phyloP scores from a whole-genome alignment of 257 asterid species.

The Fraxinus excelsior region DNA sequence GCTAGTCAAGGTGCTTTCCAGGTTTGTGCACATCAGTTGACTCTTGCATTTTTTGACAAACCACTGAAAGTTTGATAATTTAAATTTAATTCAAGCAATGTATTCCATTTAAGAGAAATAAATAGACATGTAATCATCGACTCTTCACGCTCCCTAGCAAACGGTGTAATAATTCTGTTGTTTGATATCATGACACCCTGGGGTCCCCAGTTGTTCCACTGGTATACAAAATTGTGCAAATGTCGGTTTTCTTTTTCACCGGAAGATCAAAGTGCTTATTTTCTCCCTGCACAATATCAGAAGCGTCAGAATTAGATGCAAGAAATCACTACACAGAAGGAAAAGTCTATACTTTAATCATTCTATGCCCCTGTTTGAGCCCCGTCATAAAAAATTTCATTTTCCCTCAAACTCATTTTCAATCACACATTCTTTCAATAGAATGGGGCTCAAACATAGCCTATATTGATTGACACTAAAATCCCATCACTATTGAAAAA shows the following conservation, averaged over 20 bases:
- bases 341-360: not conserved
- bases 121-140: slow-evolving; percentile 34
- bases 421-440: no score
- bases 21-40: no score
- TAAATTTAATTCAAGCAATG: not conserved
- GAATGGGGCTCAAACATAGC: no score
- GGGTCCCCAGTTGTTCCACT: slow-evolving; percentile 72
- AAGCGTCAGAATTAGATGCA: slow-evolving; percentile 4
- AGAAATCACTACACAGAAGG: not conserved
- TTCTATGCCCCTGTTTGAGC: not conserved
- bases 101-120: not conserved
- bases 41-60: not conserved
- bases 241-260: slow-evolving; percentile 45
- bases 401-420: no score
- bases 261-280: slow-evolving; percentile 52
- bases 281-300: slow-evolving; percentile 44
- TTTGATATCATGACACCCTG: slow-evolving; percentile 62
- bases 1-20: no score
- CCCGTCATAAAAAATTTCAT: no score
- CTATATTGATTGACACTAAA: not conserved
- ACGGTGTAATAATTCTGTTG: slow-evolving; percentile 50
- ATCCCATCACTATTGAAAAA: not conserved
- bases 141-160: slow-evolving; percentile 47
- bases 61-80: not conserved
- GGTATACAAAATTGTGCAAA: slow-evolving; percentile 65